Percentiles rank a stretch among this genome's conserved stretches.
phyloP scores from a whole-genome alignment of 108 stramenopile genomes.

The Bacterosira constricta region DNA sequence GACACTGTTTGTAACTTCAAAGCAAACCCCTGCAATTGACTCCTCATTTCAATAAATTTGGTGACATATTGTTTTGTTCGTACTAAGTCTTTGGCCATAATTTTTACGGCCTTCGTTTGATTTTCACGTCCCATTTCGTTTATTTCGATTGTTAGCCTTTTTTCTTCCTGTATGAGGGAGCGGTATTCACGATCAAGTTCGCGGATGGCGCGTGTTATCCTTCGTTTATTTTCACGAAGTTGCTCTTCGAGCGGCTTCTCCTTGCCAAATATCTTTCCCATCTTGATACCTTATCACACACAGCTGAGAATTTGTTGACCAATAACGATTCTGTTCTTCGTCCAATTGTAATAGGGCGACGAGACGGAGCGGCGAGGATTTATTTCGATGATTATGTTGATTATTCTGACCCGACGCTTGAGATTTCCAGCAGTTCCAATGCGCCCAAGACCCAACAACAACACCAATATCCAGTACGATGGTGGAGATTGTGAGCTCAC shows the following conservation, averaged over 20 bases:
- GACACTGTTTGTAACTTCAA: slow-evolving; percentile 95
- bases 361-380: no score
- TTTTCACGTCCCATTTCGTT: slow-evolving; percentile 91
- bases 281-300: slow-evolving; percentile 46
- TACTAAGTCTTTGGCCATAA: slow-evolving; percentile 95
- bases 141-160: slow-evolving; percentile 91
- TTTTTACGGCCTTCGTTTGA: slow-evolving; percentile 92
- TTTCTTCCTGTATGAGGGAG: slow-evolving; percentile 87
- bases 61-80: slow-evolving; percentile 91
- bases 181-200: slow-evolving; percentile 93
- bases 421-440: no score
- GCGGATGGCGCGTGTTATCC: slow-evolving; percentile 90
- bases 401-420: no score
- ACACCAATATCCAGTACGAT: no score
- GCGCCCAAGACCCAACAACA: no score
- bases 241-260: slow-evolving; percentile 97
- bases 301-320: no score
- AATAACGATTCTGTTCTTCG: no score
- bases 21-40: slow-evolving; percentile 89
- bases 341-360: no score
- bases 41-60: slow-evolving; percentile 96
- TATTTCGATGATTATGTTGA: no score
- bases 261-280: slow-evolving; percentile 87
- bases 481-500: no score
- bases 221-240: slow-evolving; percentile 95